Evolutionary conservation across 2,329 filamentous ascomycete genomes (phyloP), one percentile per base, ranked within the genome.

Genomic region (Talaromyces sp.): DNA sequence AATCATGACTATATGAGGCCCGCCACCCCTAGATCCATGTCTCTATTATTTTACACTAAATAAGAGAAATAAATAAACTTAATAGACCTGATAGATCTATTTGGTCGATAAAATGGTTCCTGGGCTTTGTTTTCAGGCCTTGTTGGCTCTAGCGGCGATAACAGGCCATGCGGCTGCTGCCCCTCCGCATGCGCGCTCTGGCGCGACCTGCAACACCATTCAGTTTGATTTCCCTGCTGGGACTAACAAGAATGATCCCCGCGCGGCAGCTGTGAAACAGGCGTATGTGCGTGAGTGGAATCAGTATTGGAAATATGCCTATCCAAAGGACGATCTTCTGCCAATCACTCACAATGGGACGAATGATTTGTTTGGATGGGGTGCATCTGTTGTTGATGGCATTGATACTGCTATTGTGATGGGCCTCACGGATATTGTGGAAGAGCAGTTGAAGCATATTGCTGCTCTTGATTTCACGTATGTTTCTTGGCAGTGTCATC

Each of bases 401-500:
- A 62, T 64, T 42, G 60, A 62, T 37, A 64, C 61, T 17, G 61
- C 61, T 4, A 56, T 64, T 40, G 47, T 64, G 13, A 64, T 64
- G 61, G 58, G 58, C 11, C 49, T 64, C 20, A 64, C 59, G 4
- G 61, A 62, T 52, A 61, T 64, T 42, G 61, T 64, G 4, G 58
- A 59, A 41, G 20, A 51, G 24, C 61, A 64, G 40, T 50, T 63
- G 46, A 58, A 54, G 22, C 55, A 56, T 32, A 64, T 64, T 48
- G 56, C 54, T 17, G 40, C 57, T 10, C 44, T 55, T 43, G 60
- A 64, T 46, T 64, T 61, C 50, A 61, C 55, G 53, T 60, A 55
- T 37, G 58, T 50, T 33, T 17, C 19, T 10, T 4, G 10, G 36
- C 36, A 39, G n/a, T n/a, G 3, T 16, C 36, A 16, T 8, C 36